Base-by-base conservation (phyloP, 768 basidiomycete species). In the Austroboletus eburneus region DNA sequence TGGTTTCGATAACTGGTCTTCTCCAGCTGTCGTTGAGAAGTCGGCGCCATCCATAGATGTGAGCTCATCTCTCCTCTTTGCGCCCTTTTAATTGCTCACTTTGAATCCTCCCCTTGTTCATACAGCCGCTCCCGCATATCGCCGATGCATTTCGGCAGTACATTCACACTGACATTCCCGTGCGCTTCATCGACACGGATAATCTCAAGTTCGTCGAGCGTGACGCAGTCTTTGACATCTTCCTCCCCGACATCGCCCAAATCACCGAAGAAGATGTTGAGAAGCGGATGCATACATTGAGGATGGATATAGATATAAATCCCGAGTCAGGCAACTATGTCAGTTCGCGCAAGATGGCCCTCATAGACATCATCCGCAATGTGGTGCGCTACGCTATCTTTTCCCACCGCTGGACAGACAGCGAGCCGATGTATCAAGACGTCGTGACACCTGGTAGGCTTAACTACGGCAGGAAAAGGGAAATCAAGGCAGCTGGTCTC, bases 61-160 rank as follows among this genome's bases (percentile, higher is more conserved):
- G 53, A 64, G 14, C 61, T 63, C 14, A 33, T 48, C 14, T 57
- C 59, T 10, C 48, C 64, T 10, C 58, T 62, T 16, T 54, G 62
- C 39, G 55, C 58, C 1, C 24, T 50, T n/a, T n/a, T n/a, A n/a
- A n/a, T n/a, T n/a, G n/a, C n/a, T n/a, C n/a, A n/a, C n/a, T n/a
- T n/a, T n/a, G n/a, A n/a, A n/a, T n/a, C n/a, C n/a, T n/a, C n/a
- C n/a, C n/a, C n/a, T n/a, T n/a, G n/a, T n/a, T n/a, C n/a, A n/a
- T n/a, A n/a, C n/a, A n/a, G n/a, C n/a, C n/a, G n/a, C n/a, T n/a
- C n/a, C n/a, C n/a, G n/a, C n/a, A n/a, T n/a, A n/a, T n/a, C n/a
- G n/a, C n/a, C n/a, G n/a, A n/a, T n/a, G n/a, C n/a, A n/a, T n/a
- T n/a, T n/a, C n/a, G n/a, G n/a, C n/a, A n/a, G n/a, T n/a, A n/a